phyloP scores from a whole-genome alignment of 2,329 filamentous ascomycete species.

The Pseudocercospora macadamiae region DNA sequence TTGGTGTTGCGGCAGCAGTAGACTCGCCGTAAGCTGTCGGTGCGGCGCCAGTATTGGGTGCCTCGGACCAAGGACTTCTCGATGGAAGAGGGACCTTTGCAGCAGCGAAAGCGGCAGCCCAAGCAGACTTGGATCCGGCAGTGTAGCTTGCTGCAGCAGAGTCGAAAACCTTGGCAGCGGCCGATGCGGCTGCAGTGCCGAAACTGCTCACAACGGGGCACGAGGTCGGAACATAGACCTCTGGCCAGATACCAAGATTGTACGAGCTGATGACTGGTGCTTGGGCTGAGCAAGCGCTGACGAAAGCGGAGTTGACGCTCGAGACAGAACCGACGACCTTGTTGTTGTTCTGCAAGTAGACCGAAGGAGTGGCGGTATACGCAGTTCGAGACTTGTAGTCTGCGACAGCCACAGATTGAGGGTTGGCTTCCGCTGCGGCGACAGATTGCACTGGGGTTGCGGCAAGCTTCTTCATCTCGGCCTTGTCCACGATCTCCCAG shows the following conservation, averaged over 20 bases:
- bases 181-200: slow-evolving; percentile 24
- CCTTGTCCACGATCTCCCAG: slow-evolving; percentile 52
- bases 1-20: background rate
- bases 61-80: slow-evolving; percentile 17
- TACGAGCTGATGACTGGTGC: slow-evolving; percentile 23
- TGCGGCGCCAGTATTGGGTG: slow-evolving; percentile 1
- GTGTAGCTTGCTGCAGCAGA: slow-evolving; percentile 23
- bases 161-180: slow-evolving; percentile 14
- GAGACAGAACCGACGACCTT: slow-evolving; percentile 20
- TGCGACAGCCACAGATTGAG: slow-evolving; percentile 43
- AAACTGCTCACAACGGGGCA: slow-evolving; percentile 27
- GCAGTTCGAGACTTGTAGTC: slow-evolving; percentile 47
- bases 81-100: slow-evolving; percentile 21
- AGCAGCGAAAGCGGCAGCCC: slow-evolving; percentile 21
- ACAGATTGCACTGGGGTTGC: slow-evolving; percentile 10
- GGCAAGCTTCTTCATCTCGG: slow-evolving; percentile 25
- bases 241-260: slow-evolving; percentile 24
- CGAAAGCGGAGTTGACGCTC: slow-evolving; percentile 23
- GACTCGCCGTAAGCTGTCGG: background rate
- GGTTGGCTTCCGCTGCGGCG: slow-evolving; percentile 40
- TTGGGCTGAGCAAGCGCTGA: slow-evolving; percentile 27
- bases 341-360: slow-evolving; percentile 27
- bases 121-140: slow-evolving; percentile 15
- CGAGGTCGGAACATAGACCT: slow-evolving; percentile 29
- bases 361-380: slow-evolving; percentile 35